Base-by-base conservation (phyloP, 73 alveolate species). In the Paramecium pentaurelia region DNA sequence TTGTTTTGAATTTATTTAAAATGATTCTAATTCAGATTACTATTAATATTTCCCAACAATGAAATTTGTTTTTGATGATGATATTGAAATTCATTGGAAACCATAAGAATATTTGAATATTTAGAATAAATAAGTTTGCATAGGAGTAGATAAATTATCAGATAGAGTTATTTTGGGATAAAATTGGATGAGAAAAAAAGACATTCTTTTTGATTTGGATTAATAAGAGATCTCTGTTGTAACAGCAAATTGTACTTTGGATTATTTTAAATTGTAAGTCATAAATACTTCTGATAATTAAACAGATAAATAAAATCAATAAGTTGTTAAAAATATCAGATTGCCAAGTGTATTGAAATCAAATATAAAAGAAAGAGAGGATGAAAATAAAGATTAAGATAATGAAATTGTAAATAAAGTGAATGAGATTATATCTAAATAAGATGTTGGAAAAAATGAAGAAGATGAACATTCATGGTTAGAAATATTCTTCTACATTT, bases 111-210 rank as follows among this genome's bases (percentile, higher is more conserved):
- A 80, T 80, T 12, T 80, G n/a, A 16, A 80, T 49, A 2, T 44
- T 2, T 11, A 80, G 6, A 11, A 80, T 8, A 0, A 40, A 2
- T 9, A 22, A 27, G 25, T 27, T 44, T 80, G 91, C 18, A 27
- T 42, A 9, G 68, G 68, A 20, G 18, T 80, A n/a, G 36, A 45
- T 8, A 6, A 4, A 25, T 36, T 22, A 14, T 22, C 37, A 8
- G 51, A 80, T 12, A 22, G 77, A 25, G 44, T 80, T 44, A 80
- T 80, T 80, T 80, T 80, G 18, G 91, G 91, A 44, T 27, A 80
- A 45, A 42, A 25, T 45, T 80, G 91, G 91, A 80, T 80, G 91
- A 80, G 91, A 16, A 47, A 47, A 4, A 32, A 42, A 25, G 91
- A 80, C 0, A 80, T 80, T 80, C 42, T 20, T 1, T 80, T 80